Base-by-base conservation (phyloP, 495 filamentous ascomycete genomes). In the Antarctomyces pellizariae region DNA sequence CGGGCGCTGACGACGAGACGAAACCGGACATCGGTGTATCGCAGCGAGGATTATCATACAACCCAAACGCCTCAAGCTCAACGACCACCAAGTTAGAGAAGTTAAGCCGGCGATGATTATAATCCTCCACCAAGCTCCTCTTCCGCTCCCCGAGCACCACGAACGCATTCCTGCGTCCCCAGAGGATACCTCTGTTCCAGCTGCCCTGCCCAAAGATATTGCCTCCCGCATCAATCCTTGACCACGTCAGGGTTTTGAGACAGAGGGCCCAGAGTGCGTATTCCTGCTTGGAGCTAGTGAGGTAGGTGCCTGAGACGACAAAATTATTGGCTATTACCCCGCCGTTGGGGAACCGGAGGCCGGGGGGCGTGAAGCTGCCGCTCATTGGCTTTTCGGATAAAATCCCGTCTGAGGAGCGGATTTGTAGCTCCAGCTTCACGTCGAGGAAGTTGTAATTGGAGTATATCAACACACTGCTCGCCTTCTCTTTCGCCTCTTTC, bases 381-480 rank as follows among this genome's bases (percentile, higher is more conserved):
- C 68, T 67, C 84, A 97, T 93, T 7, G 76, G 60, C 38, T 77
- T 82, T 42, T 95, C 86, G 3, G 64, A 59, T 35, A 97, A 51
- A 5, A 70, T 71, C 24, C 89, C 86, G 46, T 97, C 84, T 15
- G 75, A 65, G 8, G 69, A 44, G 28, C 86, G 67, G 23, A 97
- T 64, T 41, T 95, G 89, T 16, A 97, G 56, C 44, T 95, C 86
- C 12, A 97, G 49, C 41, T 92, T 95, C 34, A 95, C 86, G 35
- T 95, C 82, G 19, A 95, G 46, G 44, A 97, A 97, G 47, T 97
- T 95, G 46, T 95, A 97, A 42, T 97, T 97, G 21, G 86, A 95
- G 46, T 97, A 97, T 16, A 97, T 89, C 28, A 97, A 59, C 79
- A 93, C 91, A 3, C 80, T 77, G 8, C 71, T 73, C 16, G 63